A percentile compares a stretch with the other conserved stretches of the same genome.
Conservation (phyloP, 2,329 filamentous ascomycete genomes). For the Capronia coronata region DNA sequence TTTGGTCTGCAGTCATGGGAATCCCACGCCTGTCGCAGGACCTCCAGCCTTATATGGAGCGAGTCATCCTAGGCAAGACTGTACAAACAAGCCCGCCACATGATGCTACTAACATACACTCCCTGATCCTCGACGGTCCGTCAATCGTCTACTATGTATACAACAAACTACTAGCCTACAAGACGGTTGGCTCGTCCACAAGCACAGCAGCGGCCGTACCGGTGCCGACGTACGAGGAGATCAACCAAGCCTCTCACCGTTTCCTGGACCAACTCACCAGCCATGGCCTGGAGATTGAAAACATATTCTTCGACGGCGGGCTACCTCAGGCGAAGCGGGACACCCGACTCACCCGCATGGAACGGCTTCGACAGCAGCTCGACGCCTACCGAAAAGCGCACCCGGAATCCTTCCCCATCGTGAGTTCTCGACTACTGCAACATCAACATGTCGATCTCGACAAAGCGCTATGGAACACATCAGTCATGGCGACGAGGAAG, state of each 20-base stretch:
- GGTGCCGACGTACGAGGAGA: slow-evolving; percentile 56
- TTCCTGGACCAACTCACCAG: slow-evolving; percentile 58
- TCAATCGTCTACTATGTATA: slow-evolving; percentile 69
- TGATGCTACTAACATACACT: slow-evolving; percentile 18
- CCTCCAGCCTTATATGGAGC: slow-evolving; percentile 48
- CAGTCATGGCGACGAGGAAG: slow-evolving; percentile 17
- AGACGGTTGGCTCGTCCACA: slow-evolving; percentile 24
- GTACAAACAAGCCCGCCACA: neutral
- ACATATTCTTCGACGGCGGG: slow-evolving; percentile 77
- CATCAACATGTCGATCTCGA: slow-evolving; percentile 5
- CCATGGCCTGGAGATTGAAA: slow-evolving; percentile 49
- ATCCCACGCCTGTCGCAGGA: slow-evolving; percentile 52
- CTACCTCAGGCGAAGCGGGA: slow-evolving; percentile 62
- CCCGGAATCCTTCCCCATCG: slow-evolving; percentile 5
- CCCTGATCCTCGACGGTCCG: slow-evolving; percentile 66
- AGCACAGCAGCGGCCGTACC: slow-evolving; percentile 39
- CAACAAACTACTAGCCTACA: slow-evolving; percentile 45
- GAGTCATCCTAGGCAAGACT: slow-evolving; percentile 35
- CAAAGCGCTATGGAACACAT: slow-evolving; percentile 21
- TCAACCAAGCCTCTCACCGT: slow-evolving; percentile 52
- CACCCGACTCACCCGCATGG: slow-evolving; percentile 56
- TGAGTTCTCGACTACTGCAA: neutral
- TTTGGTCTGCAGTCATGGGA: slow-evolving; percentile 53
- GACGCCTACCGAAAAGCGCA: slow-evolving; percentile 33
- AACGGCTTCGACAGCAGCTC: slow-evolving; percentile 53